Conservation (phyloP, 257 asterid species). For the Jacaranda copaia region DNA sequence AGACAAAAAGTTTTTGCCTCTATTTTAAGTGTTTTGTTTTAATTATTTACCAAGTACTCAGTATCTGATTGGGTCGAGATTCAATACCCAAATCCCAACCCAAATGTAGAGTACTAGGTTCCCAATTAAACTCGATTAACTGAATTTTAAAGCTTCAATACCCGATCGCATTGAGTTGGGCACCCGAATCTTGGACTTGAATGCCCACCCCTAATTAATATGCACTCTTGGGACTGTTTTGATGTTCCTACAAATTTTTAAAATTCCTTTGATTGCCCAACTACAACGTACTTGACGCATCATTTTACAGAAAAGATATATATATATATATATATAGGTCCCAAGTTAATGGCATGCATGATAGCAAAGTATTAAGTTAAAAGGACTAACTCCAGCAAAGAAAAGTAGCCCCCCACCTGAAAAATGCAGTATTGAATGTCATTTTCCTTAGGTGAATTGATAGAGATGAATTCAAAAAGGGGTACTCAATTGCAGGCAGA, state of each 20-base stretch:
- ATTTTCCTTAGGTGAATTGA: conserved; percentile 22
- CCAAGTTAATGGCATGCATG: background rate
- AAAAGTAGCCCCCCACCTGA: conserved; percentile 11
- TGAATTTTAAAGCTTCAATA: too few species aligned
- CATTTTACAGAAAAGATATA: background rate
- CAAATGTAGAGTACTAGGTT: too few species aligned
- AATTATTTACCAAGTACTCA: too few species aligned
- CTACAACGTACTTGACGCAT: conserved; percentile 3
- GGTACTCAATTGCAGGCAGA: conserved; percentile 31
- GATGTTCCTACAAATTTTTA: background rate
- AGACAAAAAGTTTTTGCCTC: too few species aligned
- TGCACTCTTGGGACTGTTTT: background rate
- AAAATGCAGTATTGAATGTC: conserved; percentile 17
- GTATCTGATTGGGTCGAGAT: too few species aligned
- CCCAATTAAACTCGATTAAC: too few species aligned
- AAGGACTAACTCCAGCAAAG: conserved; percentile 6
- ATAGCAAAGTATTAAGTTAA: background rate
- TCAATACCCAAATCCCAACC: too few species aligned
- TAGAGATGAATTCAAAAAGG: background rate
- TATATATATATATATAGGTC: background rate
- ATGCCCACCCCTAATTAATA: too few species aligned
- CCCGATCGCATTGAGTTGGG: too few species aligned
- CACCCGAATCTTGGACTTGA: too few species aligned
- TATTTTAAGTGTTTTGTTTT: too few species aligned
- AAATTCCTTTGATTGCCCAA: conserved; percentile 5